Base-by-base conservation (phyloP, 2,329 filamentous ascomycete species). In the Cephalotrichum gorgonifer region DNA sequence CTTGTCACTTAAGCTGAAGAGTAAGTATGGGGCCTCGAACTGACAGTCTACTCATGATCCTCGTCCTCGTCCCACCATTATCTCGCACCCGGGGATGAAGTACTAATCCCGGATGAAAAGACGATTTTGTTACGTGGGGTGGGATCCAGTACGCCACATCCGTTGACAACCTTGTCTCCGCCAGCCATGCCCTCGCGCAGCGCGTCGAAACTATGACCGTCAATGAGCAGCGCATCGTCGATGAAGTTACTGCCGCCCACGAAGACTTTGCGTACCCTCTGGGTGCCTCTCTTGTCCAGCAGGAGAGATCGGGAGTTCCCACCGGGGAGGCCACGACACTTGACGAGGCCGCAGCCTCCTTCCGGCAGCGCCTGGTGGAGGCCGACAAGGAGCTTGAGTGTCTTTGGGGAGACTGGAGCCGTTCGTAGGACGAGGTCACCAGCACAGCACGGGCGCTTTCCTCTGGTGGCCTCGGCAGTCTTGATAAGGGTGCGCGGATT, bases 131-230 rank as follows among this genome's bases (percentile, higher is more conserved):
- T 53, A 61, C 68, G 51, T 52, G 57, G 42, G 64, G 62, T 54
- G 71, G 70, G 53, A 51, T 67, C 31, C 54, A 68, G 14, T 75
- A 71, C 54, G 57, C 69, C 25, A 53, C 58, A 25, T 72, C 71
- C 50, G 66, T 64, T n/a, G 25, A 51, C 27, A 50, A 49, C 8
- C 47, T 54, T n/a, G 49, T 50, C 15, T 43, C 20, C 6, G 35
- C 49, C 22, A 28, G 33, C 23, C 22, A 47, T 6, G 35, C 23
- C n/a, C 50, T 48, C 20, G 41, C 22, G 5, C 38, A 31, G 26
- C 43, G 52, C 26, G 44, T 50, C 27, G 39, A 44, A 9, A 26
- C 27, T 8, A 41, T 48, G 20, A 43, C 50, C 25, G 39, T 35
- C 12, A 31, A 23, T 12, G 46, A 51, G 26, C 43, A 50, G 35